Conservation (phyloP, 208 protist genomes). For the Crithidia acanthocephali region DNA sequence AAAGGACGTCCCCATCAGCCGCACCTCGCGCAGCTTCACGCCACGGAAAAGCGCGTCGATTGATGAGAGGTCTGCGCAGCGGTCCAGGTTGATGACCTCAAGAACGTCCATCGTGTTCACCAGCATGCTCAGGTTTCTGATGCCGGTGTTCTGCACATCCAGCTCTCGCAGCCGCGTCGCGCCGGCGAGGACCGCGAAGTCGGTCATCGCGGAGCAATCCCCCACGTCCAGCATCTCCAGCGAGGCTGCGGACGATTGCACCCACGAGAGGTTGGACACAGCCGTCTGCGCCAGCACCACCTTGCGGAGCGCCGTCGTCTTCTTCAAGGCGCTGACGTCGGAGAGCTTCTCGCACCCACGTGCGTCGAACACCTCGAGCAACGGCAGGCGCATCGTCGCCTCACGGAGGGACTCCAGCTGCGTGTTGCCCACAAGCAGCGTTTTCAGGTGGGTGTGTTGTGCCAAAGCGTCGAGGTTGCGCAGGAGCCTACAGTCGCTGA, state of each 20-base stretch:
- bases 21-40: slow-evolving; percentile 6
- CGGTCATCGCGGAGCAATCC: background rate
- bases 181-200: background rate
- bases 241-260: background rate
- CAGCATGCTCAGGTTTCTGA: background rate
- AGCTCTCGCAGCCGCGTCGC: slow-evolving; percentile 9
- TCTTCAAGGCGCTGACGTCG: background rate
- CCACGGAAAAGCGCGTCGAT: slow-evolving; percentile 13
- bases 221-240: background rate
- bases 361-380: slow-evolving; percentile 9
- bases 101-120: background rate
- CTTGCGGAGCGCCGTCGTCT: background rate
- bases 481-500: slow-evolving; percentile 12
- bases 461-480: background rate
- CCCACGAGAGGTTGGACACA: slow-evolving; percentile 9
- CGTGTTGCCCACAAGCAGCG: background rate
- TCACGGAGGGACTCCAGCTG: background rate
- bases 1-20: background rate
- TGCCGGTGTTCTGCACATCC: slow-evolving; percentile 1
- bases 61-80: background rate
- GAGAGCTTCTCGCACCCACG: background rate
- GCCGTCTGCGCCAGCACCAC: slow-evolving; percentile 2
- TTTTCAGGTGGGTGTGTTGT: background rate
- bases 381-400: background rate
- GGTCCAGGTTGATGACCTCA: slow-evolving; percentile 4